Base-by-base conservation (phyloP, 306 rosid genomes). In the Fragaria vesca region DNA sequence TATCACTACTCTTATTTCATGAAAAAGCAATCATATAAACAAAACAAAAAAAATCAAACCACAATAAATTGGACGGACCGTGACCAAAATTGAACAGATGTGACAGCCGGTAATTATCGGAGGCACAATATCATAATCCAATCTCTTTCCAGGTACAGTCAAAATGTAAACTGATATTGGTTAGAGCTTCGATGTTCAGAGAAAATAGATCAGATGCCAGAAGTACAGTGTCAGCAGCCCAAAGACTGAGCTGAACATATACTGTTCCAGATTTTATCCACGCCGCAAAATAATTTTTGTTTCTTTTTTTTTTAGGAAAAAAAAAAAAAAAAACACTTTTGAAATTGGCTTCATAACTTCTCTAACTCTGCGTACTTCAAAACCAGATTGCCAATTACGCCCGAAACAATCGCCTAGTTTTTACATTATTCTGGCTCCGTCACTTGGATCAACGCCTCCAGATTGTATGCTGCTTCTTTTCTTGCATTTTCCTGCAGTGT, bases 401-500 rank as follows among this genome's bases (percentile, higher is more conserved):
- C 58, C 77, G 40, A 45, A 42, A 30, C 63, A 68, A 73, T 48
- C 58, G 17, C 74, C 79, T 45, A 46, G 75, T 63, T 55, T 74
- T 81, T 65, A 83, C 82, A 74, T 79, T 61, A 69, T 34, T 71
- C 78, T 20, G 69, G 26, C 12, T 40, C 40, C 0, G 69, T 61
- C 54, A 42, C 69, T 24, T 45, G 61, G 42, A 78, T 91, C 82
- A 89, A 43, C 85, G 90, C 80, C 60, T 83, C 98, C 98, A 91
- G 55, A 93, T 34, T 48, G 88, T 91, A 4, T 87, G 94, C 72
- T 85, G 89, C 83, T 83, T 91, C 81, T 90, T 89, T 78, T 86
- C 91, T 85, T 91, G 93, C 79, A 84, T 74, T 80, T 71, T 84
- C 93, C 98, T 93, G 90, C 87, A 76, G 73, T 48, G 72, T 32